Evolutionary conservation across 352 stramenopile genomes (phyloP).

Genomic region (Phytophthora rubi): DNA sequence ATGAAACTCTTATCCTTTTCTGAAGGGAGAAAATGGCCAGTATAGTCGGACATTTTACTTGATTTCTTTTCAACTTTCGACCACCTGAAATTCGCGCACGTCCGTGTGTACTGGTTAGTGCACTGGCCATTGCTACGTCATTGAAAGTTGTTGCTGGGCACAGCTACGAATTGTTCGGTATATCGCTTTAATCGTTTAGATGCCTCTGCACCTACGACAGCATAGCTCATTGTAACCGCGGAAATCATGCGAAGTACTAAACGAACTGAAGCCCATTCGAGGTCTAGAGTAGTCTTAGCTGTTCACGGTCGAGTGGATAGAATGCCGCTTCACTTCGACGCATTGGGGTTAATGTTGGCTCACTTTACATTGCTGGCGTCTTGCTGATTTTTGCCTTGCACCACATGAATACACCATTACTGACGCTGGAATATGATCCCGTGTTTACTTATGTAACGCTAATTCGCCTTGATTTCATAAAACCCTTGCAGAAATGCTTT

Average conservation of each 20-base stretch:
- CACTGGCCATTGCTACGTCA: constrained; percentile 1
- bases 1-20: neutral
- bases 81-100: neutral
- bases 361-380: no score
- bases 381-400: no score
- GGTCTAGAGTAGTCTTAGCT: no score
- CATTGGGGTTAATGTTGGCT: no score
- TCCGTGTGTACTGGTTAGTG: neutral
- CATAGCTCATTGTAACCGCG: neutral
- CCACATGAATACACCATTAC: no score
- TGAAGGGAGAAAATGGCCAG: neutral
- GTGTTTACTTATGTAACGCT: no score
- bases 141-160: neutral
- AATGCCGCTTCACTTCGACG: no score
- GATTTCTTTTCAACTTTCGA: neutral
- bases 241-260: neutral
- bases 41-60: neutral
- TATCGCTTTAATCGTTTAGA: neutral
- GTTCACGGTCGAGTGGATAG: neutral
- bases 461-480: no score
- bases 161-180: neutral
- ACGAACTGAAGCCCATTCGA: no score
- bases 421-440: no score
- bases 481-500: no score
- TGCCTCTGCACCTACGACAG: neutral